Conservation (phyloP, 176 grass and related monocot species). For the Bromus sterilis region DNA sequence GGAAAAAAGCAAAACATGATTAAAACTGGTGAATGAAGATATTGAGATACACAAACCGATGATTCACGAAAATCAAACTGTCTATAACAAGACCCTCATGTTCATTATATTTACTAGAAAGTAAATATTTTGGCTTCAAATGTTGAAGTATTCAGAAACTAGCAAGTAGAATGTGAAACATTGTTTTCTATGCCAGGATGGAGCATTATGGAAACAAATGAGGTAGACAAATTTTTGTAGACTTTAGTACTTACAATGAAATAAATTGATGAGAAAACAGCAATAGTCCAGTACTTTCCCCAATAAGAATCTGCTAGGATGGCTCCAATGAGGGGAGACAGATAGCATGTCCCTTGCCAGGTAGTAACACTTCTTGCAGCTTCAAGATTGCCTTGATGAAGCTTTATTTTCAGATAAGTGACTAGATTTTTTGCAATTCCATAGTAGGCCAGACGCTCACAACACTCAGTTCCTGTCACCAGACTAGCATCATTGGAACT, state of each 20-base stretch:
- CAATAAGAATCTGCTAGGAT: slow-evolving; percentile 79
- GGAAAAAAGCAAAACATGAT: neutral
- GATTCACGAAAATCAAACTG: neutral
- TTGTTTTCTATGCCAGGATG: neutral
- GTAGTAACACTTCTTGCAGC: slow-evolving; percentile 85
- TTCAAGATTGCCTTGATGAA: slow-evolving; percentile 66
- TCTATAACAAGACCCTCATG: neutral
- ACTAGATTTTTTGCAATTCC: slow-evolving; percentile 84
- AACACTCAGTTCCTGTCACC: slow-evolving; percentile 72
- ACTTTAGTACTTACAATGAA: slow-evolving; percentile 62
- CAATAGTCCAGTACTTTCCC: slow-evolving; percentile 83
- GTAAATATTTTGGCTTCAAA: neutral
- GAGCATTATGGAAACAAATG: neutral
- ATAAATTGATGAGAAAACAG: slow-evolving; percentile 73
- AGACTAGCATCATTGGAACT: slow-evolving; percentile 1
- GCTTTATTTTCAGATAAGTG: slow-evolving; percentile 65
- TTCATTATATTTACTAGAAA: neutral
- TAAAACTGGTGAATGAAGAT: neutral
- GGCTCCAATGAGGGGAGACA: slow-evolving; percentile 82
- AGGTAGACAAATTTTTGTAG: neutral
- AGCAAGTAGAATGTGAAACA: neutral
- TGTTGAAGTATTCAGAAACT: neutral
- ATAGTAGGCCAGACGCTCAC: slow-evolving; percentile 85
- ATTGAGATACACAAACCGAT: neutral
- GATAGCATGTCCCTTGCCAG: slow-evolving; percentile 96